Evolutionary conservation across 805 yeast genomes (phyloP), one percentile per base, ranked within the genome.

Genomic region (Wickerhamomyces sydowiorum): DNA sequence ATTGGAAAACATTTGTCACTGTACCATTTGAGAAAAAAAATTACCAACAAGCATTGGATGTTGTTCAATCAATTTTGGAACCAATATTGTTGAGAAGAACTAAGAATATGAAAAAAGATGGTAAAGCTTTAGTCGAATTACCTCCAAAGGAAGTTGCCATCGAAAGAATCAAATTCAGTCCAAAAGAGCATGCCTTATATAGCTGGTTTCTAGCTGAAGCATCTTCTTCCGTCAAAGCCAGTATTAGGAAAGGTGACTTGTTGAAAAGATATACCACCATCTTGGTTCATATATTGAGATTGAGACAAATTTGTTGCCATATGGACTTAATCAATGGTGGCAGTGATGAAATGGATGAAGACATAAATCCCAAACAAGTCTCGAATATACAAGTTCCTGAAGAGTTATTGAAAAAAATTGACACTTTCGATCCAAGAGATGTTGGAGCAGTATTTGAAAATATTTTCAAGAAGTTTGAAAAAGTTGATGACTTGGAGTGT

Each of bases 291-390:
- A 82, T 91, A 40, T 61, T 91, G 48, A 69, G 98, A 42, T 68
- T 91, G 30, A 71, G 98, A 45, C 98, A 91, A 59, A 75, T 84
- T 0, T 91, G 97, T 58, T 88, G 96, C 55, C 96, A 91, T 58
- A 72, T 83, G 15, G 78, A 77, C 41, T 65, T 90, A 43, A 73
- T 89, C 1, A 72, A 73, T 3, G 64, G 74, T 9, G 64, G 68
- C 2, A 60, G 60, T 32, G 72, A 68, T 45, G 82, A 77, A 37
- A 72, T 75, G 56, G 82, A 77, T 46, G 82, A 74, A 25, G 73
- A 71, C 38, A 55, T 70, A 36, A 32, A 46, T 40, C 45, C 43
- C 42, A 61, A 40, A 20, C 23, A 34, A 1, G n/a, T 48, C 2
- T 18, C 41, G 4, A 18, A 37, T 3, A 15, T 41, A 17, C 54